These are phyloP conservation scores for Globisporangium camurandrum DNA, from an alignment of 352 stramenopile genomes.

Conservation along the genomic window DNA sequence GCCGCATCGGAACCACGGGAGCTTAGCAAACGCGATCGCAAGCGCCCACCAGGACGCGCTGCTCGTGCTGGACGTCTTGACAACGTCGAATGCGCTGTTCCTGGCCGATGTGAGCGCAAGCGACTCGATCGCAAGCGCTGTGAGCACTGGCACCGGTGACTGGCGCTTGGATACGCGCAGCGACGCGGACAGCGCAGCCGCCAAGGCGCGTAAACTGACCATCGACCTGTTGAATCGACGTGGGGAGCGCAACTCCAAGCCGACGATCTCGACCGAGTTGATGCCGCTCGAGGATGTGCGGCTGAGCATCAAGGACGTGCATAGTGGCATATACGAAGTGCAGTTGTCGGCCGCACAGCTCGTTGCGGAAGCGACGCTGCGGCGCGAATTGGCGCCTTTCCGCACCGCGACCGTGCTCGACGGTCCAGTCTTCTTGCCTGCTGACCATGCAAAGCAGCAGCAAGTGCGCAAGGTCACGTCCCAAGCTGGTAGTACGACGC, in stretches of 20 bases:
- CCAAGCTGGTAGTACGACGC: conserved; percentile 2
- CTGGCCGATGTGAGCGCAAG: conserved; percentile 3
- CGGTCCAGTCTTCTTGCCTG: conserved; percentile 5
- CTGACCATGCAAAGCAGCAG: conserved; percentile 9
- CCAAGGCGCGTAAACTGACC: conserved; percentile 9
- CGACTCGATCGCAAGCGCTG: conserved; percentile 2
- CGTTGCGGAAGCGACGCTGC: conserved; percentile 34
- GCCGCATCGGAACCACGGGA: conserved; percentile 31
- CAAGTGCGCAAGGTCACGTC: conserved; percentile 11
- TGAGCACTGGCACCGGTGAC: conserved; percentile 8
- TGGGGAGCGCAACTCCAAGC: conserved; percentile 16
- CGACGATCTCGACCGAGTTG: conserved; percentile 28
- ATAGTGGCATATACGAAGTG: conserved; percentile 28
- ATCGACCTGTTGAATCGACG: conserved; percentile 23
- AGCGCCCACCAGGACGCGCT: conserved; percentile 24
- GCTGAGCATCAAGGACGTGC: conserved; percentile 25
- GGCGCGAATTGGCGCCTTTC: conserved; percentile 30
- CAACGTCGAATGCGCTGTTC: conserved; percentile 11
- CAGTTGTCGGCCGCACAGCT: conserved; percentile 35
- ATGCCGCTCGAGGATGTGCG: conserved; percentile 38
- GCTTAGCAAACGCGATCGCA: conserved; percentile 21
- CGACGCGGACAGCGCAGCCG: neutral
- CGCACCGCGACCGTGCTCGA: conserved; percentile 19
- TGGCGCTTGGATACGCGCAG: conserved; percentile 16
- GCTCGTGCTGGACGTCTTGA: conserved; percentile 20